phyloP scores from a whole-genome alignment of 345 rosid species.

The Aurinia saxatilis region DNA sequence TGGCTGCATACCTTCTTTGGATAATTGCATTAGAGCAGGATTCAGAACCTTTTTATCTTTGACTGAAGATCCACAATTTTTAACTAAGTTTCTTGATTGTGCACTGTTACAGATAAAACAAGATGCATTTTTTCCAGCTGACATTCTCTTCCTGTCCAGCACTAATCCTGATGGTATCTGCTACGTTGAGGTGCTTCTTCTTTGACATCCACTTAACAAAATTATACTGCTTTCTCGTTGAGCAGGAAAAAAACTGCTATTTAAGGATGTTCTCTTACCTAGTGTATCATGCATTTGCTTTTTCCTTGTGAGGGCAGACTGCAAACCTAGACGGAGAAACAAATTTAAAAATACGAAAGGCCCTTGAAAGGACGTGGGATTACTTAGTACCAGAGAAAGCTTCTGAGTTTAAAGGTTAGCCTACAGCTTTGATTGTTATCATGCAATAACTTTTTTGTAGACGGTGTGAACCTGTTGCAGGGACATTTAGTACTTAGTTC shows the following conservation, averaged over 20 bases:
- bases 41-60: neutral
- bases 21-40: neutral
- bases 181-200: slow-evolving; percentile 71
- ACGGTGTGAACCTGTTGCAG: slow-evolving; percentile 8
- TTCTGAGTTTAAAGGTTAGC: slow-evolving; percentile 77
- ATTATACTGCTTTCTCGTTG: neutral
- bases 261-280: neutral
- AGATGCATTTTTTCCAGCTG: slow-evolving; percentile 95
- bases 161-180: slow-evolving; percentile 95
- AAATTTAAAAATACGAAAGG: slow-evolving; percentile 96
- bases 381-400: slow-evolving; percentile 84
- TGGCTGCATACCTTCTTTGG: neutral
- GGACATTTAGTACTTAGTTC: neutral
- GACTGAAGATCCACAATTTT: neutral
- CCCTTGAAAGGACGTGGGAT: slow-evolving; percentile 97
- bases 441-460: neutral
- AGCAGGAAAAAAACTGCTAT: neutral
- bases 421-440: neutral
- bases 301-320: slow-evolving; percentile 50
- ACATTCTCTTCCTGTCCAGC: slow-evolving; percentile 82
- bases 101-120: slow-evolving; percentile 77
- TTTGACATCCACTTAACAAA: neutral
- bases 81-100: slow-evolving; percentile 11
- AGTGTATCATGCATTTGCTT: neutral
- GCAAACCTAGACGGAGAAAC: slow-evolving; percentile 99